phyloP scores from a whole-genome alignment of 768 basidiomycete species.

The Collybiopsis luxurians region DNA sequence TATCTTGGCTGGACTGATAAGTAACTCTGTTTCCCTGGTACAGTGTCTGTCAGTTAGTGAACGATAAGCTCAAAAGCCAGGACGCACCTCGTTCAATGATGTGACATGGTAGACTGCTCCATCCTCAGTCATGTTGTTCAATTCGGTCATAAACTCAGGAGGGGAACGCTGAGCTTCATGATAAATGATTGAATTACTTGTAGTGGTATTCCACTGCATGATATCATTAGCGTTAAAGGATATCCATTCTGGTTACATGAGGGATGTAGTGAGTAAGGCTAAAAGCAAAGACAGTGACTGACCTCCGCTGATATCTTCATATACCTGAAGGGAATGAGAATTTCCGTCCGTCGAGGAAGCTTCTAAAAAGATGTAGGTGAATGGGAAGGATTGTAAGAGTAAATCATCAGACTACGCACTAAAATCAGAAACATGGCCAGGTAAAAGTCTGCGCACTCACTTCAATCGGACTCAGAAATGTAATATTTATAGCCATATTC shows the following conservation, averaged over 20 bases:
- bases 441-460: background rate
- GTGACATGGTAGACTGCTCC: conserved; percentile 38
- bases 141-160: conserved; percentile 35
- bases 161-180: conserved; percentile 41
- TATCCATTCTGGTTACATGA: conserved; percentile 29
- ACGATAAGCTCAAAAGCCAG: background rate
- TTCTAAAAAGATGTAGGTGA: conserved; percentile 42
- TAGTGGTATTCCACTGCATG: conserved; percentile 46
- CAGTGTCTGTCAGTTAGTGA: background rate
- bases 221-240: conserved; percentile 25
- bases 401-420: conserved; percentile 40
- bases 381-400: conserved; percentile 52
- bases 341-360: conserved; percentile 34
- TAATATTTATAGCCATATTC: conserved; percentile 11
- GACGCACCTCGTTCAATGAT: conserved; percentile 24
- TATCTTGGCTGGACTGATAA: conserved; percentile 39
- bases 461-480: conserved; percentile 15
- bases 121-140: conserved; percentile 42
- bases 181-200: conserved; percentile 28
- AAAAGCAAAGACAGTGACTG: background rate
- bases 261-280: too few relatives aligned
- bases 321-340: conserved; percentile 40
- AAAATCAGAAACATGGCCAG: background rate
- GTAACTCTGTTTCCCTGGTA: conserved; percentile 22
- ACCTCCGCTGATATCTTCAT: conserved; percentile 41